Conservation (phyloP, 2,329 filamentous ascomycete genomes). For the Scleromitrula shiraiana region DNA sequence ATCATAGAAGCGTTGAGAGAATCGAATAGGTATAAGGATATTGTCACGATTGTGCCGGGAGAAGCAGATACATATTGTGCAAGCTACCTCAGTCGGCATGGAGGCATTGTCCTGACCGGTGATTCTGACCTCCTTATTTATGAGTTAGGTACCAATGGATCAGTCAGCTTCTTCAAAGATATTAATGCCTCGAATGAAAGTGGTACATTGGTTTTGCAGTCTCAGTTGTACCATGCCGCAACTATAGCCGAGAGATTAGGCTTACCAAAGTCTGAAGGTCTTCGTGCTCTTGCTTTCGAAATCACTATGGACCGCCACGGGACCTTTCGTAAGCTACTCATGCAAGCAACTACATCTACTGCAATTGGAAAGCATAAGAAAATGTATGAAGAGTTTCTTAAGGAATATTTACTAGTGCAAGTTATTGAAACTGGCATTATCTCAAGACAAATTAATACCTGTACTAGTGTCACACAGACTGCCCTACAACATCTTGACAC, state of each 20-base stretch:
- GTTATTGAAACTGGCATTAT: not conserved
- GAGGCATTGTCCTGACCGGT: slow-evolving; percentile 61
- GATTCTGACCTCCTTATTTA: slow-evolving; percentile 82
- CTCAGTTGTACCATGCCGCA: slow-evolving; percentile 33
- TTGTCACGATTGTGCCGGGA: slow-evolving; percentile 59
- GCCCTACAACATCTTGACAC: slow-evolving; percentile 35
- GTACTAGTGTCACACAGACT: not conserved
- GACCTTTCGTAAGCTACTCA: slow-evolving; percentile 22
- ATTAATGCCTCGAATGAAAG: slow-evolving; percentile 31
- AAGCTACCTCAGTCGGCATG: slow-evolving; percentile 44
- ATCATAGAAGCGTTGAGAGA: slow-evolving; percentile 61
- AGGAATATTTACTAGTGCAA: slow-evolving; percentile 18
- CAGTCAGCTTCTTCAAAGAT: slow-evolving; percentile 62
- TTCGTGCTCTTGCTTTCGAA: slow-evolving; percentile 33
- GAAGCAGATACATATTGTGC: slow-evolving; percentile 84
- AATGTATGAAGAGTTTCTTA: slow-evolving; percentile 20
- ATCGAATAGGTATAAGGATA: slow-evolving; percentile 34
- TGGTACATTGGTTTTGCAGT: slow-evolving; percentile 18
- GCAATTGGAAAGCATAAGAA: slow-evolving; percentile 13
- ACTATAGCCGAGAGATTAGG: slow-evolving; percentile 38
- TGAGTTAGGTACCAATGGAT: slow-evolving; percentile 52
- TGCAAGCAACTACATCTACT: slow-evolving; percentile 17
- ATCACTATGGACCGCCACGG: slow-evolving; percentile 21
- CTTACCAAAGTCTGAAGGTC: slow-evolving; percentile 30
- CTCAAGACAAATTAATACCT: not conserved